Base-by-base conservation (phyloP, 331 rosid genomes). In the Rosa hybrid region DNA sequence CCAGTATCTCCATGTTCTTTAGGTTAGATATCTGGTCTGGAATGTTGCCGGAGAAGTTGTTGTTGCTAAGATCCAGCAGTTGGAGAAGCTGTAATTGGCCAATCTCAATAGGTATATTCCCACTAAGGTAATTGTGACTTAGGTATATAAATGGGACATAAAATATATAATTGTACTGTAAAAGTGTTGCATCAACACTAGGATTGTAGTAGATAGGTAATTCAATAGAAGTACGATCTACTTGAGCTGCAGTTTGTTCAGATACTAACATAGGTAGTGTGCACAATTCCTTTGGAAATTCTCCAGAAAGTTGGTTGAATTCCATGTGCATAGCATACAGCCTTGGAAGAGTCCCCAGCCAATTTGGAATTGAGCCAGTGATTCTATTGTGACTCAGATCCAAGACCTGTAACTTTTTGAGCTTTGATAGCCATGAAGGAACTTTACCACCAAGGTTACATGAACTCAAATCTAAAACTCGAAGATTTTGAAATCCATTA, bases 21-120 rank as follows among this genome's bases (percentile, higher is more conserved):
- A 63, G 68, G 68, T 63, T 63, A 12, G 68, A 14, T 12, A 63
- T 63, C 41, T 63, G 68, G 39, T 63, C 42, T 25, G 68, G 68
- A 25, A 63, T 12, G 17, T 63, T 12, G 3, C 41, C 42, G 42
- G 68, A 25, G 42, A 63, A 63, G 42, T 63, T 25, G 41, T 63
- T 63, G 39, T 1, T 5, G 42, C 42, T 63, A 27, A 63, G 68
- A 63, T 12, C 39, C 68, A 63, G 13, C 1, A 0, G 12, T 5
- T 25, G 6, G 3, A 63, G 68, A 1, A 63, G 68, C 42, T 27
- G 18, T 20, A 30, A 27, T 27, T 63, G 68, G 42, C 68, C 68
- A 27, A 63, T 63, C 68, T 63, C 68, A 63, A 18, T 0, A 12
- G 68, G 68, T 63, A 63, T 63, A 2, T 6, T 27, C 68, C 68